A percentile compares a stretch with the other conserved stretches of the same genome.
These are phyloP conservation scores for Cordyceps cateniannulata DNA, from an alignment of 2,329 filamentous ascomycete genomes.

Conservation along the genomic window DNA sequence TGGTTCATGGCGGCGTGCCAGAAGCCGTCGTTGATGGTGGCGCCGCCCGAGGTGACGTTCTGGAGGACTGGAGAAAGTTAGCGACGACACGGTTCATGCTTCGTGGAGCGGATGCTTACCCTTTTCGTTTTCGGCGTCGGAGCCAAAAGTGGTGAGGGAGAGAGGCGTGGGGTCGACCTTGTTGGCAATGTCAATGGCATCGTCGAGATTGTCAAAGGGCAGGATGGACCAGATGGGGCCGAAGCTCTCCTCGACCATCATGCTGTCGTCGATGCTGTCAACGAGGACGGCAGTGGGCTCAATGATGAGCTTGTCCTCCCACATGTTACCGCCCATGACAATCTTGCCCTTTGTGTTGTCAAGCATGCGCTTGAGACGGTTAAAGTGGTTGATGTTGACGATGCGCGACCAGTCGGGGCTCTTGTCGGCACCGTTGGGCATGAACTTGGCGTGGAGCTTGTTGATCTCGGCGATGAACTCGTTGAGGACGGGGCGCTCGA, in stretches of 20 bases:
- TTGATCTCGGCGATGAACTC: slow-evolving; percentile 71
- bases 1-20: slow-evolving; percentile 66
- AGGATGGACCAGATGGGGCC: slow-evolving; percentile 86
- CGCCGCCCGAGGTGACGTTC: slow-evolving; percentile 61
- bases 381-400: slow-evolving; percentile 72
- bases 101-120: slow-evolving; percentile 38
- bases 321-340: slow-evolving; percentile 76
- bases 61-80: slow-evolving; percentile 45
- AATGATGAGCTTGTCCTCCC: slow-evolving; percentile 75
- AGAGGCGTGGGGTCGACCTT: slow-evolving; percentile 77
- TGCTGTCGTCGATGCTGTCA: slow-evolving; percentile 61
- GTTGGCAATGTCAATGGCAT: slow-evolving; percentile 79
- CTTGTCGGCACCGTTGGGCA: slow-evolving; percentile 72
- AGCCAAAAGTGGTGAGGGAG: slow-evolving; percentile 79
- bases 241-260: slow-evolving; percentile 82
- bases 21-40: slow-evolving; percentile 58
- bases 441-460: slow-evolving; percentile 66
- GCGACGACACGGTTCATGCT: background rate
- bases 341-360: slow-evolving; percentile 78
- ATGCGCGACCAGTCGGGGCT: slow-evolving; percentile 76
- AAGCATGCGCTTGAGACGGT: slow-evolving; percentile 84
- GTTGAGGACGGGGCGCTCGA: slow-evolving; percentile 67
- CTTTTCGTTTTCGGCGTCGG: slow-evolving; percentile 67
- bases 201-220: slow-evolving; percentile 70
- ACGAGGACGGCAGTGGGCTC: slow-evolving; percentile 91